Base-by-base conservation (phyloP, 768 basidiomycete genomes). In the Russula foetens region DNA sequence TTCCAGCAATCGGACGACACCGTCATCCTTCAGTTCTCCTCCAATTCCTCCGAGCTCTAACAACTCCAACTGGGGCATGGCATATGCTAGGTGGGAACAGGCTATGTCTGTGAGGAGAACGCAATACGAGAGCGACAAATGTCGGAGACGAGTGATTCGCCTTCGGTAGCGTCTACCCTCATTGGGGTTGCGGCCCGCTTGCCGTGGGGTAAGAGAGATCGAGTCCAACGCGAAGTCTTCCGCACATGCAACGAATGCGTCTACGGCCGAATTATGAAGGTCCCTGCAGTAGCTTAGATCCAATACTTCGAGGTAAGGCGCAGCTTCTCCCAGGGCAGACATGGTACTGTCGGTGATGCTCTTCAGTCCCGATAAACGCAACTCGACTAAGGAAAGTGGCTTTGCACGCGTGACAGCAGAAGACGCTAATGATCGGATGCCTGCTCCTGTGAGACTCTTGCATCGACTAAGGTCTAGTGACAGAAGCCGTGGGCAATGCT, bases 41-140 rank as follows among this genome's bases (percentile, higher is more conserved):
- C 89, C 86, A 24, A 95, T 81, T 9, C 85, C 84, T 0, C 86
- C 90, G 58, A 95, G 69, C 72, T 97, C 92, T 45, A 97, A 75
- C 56, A 83, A 81, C 67, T 90, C 85, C 15, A 97, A 79, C 53
- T 76, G 70, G 0, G 93, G 92, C 12, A 92, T 78, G 12, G 83
- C 75, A 67, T 84, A 72, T 14, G 87, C 83, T 41, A 97, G 74
- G 69, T 88, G 83, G 21, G 84, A 80, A 68, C 91, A 89, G 7
- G 86, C 86, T 29, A 74, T 77, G 67, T 92, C 89, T 4, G 90
- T 90, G 60, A 96, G 75, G 63, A 86, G 73, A 21, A 75, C 67
- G 66, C 92, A 94, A 43, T 73, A 76, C 19, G 92, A 91, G 50
- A 96, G 71, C 46, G 78, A 81, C 28, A 96, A 75, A 69, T 93